Conservation (phyloP, 257 asterid genomes). For the Solanum paucissectum region DNA sequence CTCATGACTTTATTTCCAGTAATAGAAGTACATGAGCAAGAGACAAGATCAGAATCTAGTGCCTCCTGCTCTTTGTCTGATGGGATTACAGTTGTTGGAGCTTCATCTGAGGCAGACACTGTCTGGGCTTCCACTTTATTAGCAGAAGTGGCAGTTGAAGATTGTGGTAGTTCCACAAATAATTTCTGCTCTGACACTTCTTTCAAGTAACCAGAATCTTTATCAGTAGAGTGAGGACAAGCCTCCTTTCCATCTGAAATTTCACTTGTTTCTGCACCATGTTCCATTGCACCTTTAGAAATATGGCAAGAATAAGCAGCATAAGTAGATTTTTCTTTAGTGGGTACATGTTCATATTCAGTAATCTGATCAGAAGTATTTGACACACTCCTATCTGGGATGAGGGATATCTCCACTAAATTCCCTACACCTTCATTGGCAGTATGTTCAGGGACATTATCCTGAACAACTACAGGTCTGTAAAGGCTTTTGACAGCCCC, state of each 20-base stretch:
- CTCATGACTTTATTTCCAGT: slow-evolving; percentile 18
- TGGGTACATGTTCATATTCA: slow-evolving; percentile 12
- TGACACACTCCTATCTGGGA: slow-evolving; percentile 37
- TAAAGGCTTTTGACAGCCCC: slow-evolving; percentile 39
- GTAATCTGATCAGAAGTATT: slow-evolving; percentile 13
- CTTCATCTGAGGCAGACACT: slow-evolving; percentile 13
- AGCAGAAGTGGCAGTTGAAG: slow-evolving; percentile 8
- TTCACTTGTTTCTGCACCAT: slow-evolving; percentile 1
- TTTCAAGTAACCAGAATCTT: slow-evolving; percentile 7
- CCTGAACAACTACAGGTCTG: slow-evolving; percentile 26
- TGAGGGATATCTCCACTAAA: slow-evolving; percentile 45
- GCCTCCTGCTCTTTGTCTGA: slow-evolving; percentile 13
- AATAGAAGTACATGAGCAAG: slow-evolving; percentile 15
- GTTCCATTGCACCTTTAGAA: not conserved
- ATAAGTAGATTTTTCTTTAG: slow-evolving; percentile 2
- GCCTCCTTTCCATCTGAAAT: not conserved
- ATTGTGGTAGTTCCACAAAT: slow-evolving; percentile 2
- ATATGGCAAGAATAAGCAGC: slow-evolving; percentile 10
- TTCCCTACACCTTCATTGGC: slow-evolving; percentile 23
- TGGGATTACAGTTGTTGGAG: slow-evolving; percentile 7
- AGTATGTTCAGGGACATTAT: slow-evolving; percentile 20
- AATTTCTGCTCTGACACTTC: slow-evolving; percentile 9
- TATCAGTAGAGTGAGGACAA: slow-evolving; percentile 6
- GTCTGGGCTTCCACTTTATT: slow-evolving; percentile 16
- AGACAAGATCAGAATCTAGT: slow-evolving; percentile 10